Base-by-base conservation (phyloP, 176 grass and related monocot species). In the Tillandsia leiboldiana region DNA sequence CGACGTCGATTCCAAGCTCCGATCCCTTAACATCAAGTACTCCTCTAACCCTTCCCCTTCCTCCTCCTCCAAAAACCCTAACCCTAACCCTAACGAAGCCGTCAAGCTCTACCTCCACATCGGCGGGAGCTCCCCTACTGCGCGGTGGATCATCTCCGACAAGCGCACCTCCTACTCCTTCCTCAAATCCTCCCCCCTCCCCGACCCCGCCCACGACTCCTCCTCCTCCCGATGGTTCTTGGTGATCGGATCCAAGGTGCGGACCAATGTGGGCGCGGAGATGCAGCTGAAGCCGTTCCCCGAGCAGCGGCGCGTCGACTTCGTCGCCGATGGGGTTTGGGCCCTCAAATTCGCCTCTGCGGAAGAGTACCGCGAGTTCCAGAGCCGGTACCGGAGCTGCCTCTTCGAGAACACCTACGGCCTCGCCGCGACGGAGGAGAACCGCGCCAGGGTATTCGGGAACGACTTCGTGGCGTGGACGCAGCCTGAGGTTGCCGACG, bases 371-470 rank as follows among this genome's bases (percentile, higher is more conserved):
- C 89, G 85, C 53, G 89, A 85, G 10, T 92, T 97, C 82, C 79
- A 79, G 33, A 79, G 65, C 63, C 78, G 87, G 42, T 97, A 81
- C 73, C 80, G 87, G 26, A 91, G 70, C 0, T 89, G 81, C 78
- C 75, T 97, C 42, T 97, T 97, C 48, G 86, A 97, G 82, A 97
- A 92, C 75, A 92, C 86, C 1, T 92, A 83, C 67, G 86, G 89
- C 18, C 72, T 92, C n/a, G 83, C 85, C 48, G 73, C 77, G 59
- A 97, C 89, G 33, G 89, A 97, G 51, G 82, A 92, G 26, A 91
- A 91, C 51, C 73, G 77, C 50, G 53, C 74, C 56, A 75, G 90
- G 79, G 80, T 97, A 67, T 97, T 97, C 66, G 93, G 93, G 48
- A 70, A 81, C 13, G 93, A 97, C 79, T 97, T 97, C 77, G 77